Base-by-base conservation (phyloP, 345 rosid genomes). In the Microcos paniculata region DNA sequence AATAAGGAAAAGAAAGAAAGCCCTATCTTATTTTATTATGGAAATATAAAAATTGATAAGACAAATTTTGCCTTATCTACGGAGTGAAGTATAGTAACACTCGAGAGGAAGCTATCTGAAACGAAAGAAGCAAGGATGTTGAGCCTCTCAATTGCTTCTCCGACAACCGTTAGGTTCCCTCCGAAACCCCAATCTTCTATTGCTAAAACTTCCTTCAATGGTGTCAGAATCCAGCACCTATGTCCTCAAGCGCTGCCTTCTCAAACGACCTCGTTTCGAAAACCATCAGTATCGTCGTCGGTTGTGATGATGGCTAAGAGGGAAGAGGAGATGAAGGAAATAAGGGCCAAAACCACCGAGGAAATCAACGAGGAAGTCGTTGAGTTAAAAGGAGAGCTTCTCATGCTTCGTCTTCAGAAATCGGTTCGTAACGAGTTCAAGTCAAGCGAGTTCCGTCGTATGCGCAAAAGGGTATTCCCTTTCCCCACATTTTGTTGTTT, bases 371-470 rank as follows among this genome's bases (percentile, higher is more conserved):
- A 95, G 68, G 93, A 95, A 80, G 94, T 93, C 11, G 77, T 93
- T 31, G 97, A 93, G 51, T 85, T 95, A 66, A 95, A 95, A 77
- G 98, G 98, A n/a, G 99, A 95, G 82, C 92, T 93, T 52, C 86
- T 95, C 77, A 91, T 95, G 92, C 99, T 95, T 62, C 86, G 97
- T 64, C 89, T 90, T 45, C 90, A 90, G 89, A 93, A 81, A 78
- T 93, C 98, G 3, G 90, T 88, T 2, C 88, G 96, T 63, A 89
- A 95, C 10, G 98, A 95, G 91, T 91, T 90, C 89, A 93, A 89
- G 80, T 88, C 99, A 67, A 91, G 97, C 81, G 98, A 95, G 24
- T 95, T 93, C 68, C 81, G 90, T 78, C 88, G 87, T 9, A 93
- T 95, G 98, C 91, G 91, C 87, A 95, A 90, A 83, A 88, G 79